These are phyloP conservation scores for Proliferodiscus dingleyae DNA, from an alignment of 2,329 filamentous ascomycete species.

Conservation along the genomic window DNA sequence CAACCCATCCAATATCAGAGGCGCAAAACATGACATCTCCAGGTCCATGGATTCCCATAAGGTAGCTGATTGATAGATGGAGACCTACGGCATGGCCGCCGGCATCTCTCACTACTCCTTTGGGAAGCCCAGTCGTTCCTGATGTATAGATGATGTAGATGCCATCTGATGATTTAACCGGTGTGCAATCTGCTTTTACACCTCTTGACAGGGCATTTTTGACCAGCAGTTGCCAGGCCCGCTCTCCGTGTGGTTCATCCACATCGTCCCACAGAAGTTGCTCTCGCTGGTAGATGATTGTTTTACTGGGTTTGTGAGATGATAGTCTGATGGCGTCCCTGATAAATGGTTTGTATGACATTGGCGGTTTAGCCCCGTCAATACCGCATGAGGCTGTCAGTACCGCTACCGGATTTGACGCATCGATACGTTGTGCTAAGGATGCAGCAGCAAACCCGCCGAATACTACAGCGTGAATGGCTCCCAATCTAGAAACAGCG, in stretches of 20 bases:
- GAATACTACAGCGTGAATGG: slow-evolving; percentile 88
- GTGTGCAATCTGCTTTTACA: slow-evolving; percentile 67
- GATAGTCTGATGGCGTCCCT: slow-evolving; percentile 66
- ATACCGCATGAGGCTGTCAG: slow-evolving; percentile 91
- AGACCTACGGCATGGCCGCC: slow-evolving; percentile 85
- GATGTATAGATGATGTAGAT: slow-evolving; percentile 92
- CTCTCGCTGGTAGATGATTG: slow-evolving; percentile 80
- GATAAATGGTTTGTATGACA: slow-evolving; percentile 73
- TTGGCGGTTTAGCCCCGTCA: slow-evolving; percentile 75
- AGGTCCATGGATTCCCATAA: slow-evolving; percentile 78
- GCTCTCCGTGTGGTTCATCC: slow-evolving; percentile 61
- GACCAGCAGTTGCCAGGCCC: slow-evolving; percentile 74
- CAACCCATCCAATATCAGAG: slow-evolving; percentile 90
- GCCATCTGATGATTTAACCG: slow-evolving; percentile 70
- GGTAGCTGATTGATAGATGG: slow-evolving; percentile 73
- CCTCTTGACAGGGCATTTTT: slow-evolving; percentile 64
- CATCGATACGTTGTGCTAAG: slow-evolving; percentile 83
- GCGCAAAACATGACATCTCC: slow-evolving; percentile 70
- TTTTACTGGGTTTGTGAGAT: slow-evolving; percentile 64
- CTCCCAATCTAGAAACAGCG: slow-evolving; percentile 74
- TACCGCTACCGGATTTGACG: slow-evolving; percentile 67
- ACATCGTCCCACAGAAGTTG: slow-evolving; percentile 69
- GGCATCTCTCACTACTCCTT: slow-evolving; percentile 77
- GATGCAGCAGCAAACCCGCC: slow-evolving; percentile 81
- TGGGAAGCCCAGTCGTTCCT: slow-evolving; percentile 75